Percentiles rank a stretch among this genome's conserved stretches.
Conservation (phyloP, 2,329 filamentous ascomycete species). For the Venturiaceae sp. region DNA sequence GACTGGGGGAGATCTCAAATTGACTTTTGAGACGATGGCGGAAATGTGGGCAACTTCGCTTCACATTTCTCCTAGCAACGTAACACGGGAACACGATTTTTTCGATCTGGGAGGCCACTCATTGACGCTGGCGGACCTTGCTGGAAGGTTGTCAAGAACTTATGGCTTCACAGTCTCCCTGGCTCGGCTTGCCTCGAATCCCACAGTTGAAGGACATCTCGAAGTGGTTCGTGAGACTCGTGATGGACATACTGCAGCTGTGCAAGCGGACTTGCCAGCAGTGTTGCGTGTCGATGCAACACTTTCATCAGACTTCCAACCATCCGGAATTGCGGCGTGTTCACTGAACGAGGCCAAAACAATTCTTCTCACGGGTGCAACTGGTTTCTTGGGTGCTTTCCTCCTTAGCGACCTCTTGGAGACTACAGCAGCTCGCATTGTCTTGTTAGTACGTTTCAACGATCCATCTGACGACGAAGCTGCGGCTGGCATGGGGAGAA, state of each 20-base stretch:
- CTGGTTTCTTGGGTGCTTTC: conserved; percentile 68
- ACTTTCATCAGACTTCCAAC: conserved; percentile 60
- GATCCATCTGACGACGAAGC: conserved; percentile 56
- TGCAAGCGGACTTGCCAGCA: conserved; percentile 65
- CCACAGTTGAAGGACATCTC: conserved; percentile 64
- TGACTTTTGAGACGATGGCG: conserved; percentile 57
- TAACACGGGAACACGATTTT: conserved; percentile 65
- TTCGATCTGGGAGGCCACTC: conserved; percentile 77
- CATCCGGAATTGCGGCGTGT: conserved; percentile 41
- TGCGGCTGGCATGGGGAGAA: conserved; percentile 58
- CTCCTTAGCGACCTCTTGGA: conserved; percentile 60
- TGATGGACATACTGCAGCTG: conserved; percentile 62
- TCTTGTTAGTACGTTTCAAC: conserved; percentile 64
- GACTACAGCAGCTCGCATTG: conserved; percentile 56
- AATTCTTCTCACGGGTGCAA: conserved; percentile 64
- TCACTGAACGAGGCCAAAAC: conserved; percentile 57
- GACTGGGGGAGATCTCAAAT: conserved; percentile 47
- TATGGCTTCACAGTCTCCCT: conserved; percentile 68
- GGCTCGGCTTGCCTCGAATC: conserved; percentile 58
- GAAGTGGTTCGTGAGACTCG: conserved; percentile 60
- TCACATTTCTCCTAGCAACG: conserved; percentile 50
- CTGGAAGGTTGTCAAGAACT: conserved; percentile 56
- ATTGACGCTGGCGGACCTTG: conserved; percentile 64
- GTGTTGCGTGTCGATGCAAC: conserved; percentile 57
- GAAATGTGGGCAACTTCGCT: conserved; percentile 64